Evolutionary conservation across 2,329 filamentous ascomycete genomes (phyloP), one percentile per base, ranked within the genome.

Genomic region (Exophiala sp.): DNA sequence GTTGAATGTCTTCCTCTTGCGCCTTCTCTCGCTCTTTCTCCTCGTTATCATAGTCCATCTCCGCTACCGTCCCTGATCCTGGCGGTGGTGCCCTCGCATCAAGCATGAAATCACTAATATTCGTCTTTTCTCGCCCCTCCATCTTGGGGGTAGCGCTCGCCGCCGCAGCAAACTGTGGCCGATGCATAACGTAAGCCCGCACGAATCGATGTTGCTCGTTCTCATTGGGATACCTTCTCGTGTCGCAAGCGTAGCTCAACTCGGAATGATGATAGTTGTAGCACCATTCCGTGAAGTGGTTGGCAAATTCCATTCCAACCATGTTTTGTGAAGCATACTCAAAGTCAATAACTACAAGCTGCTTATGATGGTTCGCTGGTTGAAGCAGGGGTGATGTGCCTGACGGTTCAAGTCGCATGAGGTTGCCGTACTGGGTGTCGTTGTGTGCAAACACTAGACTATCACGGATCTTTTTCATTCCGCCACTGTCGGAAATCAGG

Each of bases 361-460:
- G 92, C 71, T 95, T 97, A 74, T 99, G 94, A 63, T 92, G 85
- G 71, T 97, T 97, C 54, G 88, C 85, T 0, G 94, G 91, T 46
- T 94, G 82, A 9, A 96, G 79, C 6, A 97, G 81, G 0, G 92
- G 94, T 0, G 91, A 96, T 63, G 91, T 86, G 45, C 78, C 79
- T 36, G 75, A 74, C 2, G 83, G 83, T 62, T 89, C 82, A 69
- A 86, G 75, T 35, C 91, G 89, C 46, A 99, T 83, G 59, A 99
- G 94, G 68, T 99, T 99, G 60, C 94, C 94, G 66, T 99, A 97
- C 84, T 99, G 94, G 3, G 94, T 96, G 79, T 99, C 94, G 65
- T 96, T 96, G 70, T 99, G 94, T n/a, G 91, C 89, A 77, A 99
- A 99, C 0, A 96, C 85, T 9, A 99, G 80, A 50, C 83, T 80